These are phyloP conservation scores for Tolypocladium pustulatum DNA, from an alignment of 2,329 filamentous ascomycete species.

Conservation along the genomic window DNA sequence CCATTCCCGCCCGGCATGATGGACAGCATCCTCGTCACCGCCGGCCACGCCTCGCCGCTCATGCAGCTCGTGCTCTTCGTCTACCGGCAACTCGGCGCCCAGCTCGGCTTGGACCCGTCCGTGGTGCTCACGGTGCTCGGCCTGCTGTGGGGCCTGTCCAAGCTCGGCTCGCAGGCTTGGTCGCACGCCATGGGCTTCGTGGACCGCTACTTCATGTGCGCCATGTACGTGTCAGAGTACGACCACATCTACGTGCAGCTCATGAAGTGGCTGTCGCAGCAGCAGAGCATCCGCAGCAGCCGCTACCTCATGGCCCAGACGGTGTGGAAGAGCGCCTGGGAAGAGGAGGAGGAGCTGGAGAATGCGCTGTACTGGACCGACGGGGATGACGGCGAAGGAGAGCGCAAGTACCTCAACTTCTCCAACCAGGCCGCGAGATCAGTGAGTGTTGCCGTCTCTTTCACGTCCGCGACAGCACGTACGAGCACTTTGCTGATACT, in stretches of 20 bases:
- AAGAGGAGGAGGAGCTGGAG: slow-evolving; percentile 38
- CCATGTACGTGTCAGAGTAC: slow-evolving; percentile 40
- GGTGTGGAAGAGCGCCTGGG: slow-evolving; percentile 43
- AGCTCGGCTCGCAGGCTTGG: slow-evolving; percentile 24
- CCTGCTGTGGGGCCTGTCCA: slow-evolving; percentile 35
- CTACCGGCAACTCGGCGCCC: slow-evolving; percentile 31
- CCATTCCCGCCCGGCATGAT: slow-evolving; percentile 21
- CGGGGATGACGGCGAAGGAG: slow-evolving; percentile 26
- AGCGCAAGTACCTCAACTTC: slow-evolving; percentile 42
- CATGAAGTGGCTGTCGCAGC: slow-evolving; percentile 46
- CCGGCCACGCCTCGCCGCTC: slow-evolving; percentile 31
- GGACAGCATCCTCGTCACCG: slow-evolving; percentile 33
- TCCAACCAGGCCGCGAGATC: slow-evolving; percentile 44
- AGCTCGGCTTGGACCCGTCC: slow-evolving; percentile 38
- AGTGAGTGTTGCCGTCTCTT: slow-evolving; percentile 17
- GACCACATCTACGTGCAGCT: slow-evolving; percentile 50
- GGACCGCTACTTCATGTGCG: slow-evolving; percentile 36
- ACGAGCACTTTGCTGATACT: neutral
- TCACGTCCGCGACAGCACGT: too few relatives aligned
- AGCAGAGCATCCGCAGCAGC: slow-evolving; percentile 40
- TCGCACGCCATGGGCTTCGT: slow-evolving; percentile 23
- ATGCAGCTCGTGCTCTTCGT: slow-evolving; percentile 32
- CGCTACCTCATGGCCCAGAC: slow-evolving; percentile 46
- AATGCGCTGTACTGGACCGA: slow-evolving; percentile 23
- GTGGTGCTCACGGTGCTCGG: slow-evolving; percentile 33